Evolutionary conservation across 2,329 filamentous ascomycete genomes (phyloP).

Genomic region (Chlorencoelia australis): DNA sequence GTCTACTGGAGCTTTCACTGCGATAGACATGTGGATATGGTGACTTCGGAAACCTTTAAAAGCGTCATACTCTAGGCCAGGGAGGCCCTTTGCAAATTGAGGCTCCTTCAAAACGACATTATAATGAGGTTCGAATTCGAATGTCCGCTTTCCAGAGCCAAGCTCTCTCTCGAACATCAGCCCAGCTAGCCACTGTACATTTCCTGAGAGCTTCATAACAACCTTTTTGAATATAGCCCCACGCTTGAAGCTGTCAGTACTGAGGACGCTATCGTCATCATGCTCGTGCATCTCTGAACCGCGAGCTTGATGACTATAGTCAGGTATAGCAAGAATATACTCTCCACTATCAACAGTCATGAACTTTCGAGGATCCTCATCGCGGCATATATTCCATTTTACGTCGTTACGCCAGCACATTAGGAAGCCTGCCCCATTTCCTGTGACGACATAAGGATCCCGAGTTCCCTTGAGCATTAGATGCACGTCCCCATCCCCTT

Average conservation of each 20-base stretch:
- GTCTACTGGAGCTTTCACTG: constrained; percentile 76
- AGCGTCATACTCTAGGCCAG: constrained; percentile 69
- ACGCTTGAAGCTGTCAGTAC: constrained; percentile 50
- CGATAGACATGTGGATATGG: constrained; percentile 91
- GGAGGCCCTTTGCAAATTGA: constrained; percentile 50
- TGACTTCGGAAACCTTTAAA: constrained; percentile 93
- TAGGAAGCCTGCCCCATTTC: constrained; percentile 85
- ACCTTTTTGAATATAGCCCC: constrained; percentile 94
- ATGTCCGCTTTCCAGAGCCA: constrained; percentile 60
- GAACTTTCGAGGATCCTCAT: constrained; percentile 82
- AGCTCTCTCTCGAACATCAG: constrained; percentile 85
- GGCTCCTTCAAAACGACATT: constrained; percentile 80
- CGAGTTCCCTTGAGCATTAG: constrained; percentile 83
- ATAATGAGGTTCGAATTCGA: constrained; percentile 88
- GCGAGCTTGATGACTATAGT: constrained; percentile 81
- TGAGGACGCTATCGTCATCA: constrained; percentile 46
- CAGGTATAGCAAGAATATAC: constrained; percentile 87
- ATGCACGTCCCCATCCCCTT: constrained; percentile 90
- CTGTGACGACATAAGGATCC: constrained; percentile 88
- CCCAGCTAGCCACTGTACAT: constrained; percentile 85
- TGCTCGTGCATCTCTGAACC: constrained; percentile 40
- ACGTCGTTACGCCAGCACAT: constrained; percentile 99
- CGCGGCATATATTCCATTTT: constrained; percentile 71
- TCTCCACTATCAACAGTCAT: constrained; percentile 95
- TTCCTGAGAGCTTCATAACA: constrained; percentile 95